Evolutionary conservation across 176 grass and related monocot species (phyloP).

Genomic region (Oryza australiensis): DNA sequence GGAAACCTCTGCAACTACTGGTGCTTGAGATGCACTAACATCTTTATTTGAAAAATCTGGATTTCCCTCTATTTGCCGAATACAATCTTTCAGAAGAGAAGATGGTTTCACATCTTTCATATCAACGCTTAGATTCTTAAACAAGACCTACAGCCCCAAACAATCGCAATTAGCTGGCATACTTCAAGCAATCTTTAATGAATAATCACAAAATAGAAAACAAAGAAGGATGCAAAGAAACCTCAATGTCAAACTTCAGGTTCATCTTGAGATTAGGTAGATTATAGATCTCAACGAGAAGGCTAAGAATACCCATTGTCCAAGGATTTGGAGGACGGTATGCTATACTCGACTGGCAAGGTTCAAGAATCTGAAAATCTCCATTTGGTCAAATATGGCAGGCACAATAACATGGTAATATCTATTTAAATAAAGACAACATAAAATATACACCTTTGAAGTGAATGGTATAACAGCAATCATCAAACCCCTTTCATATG

Average conservation of each 20-base stretch:
- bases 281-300: constrained; percentile 93
- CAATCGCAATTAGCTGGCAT: constrained; percentile 21
- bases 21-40: constrained; percentile 59
- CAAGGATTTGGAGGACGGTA: constrained; percentile 99
- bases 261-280: constrained; percentile 99
- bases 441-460: constrained; percentile 76
- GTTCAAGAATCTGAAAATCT: constrained; percentile 86
- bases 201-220: constrained; percentile 22
- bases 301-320: constrained; percentile 97
- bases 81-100: constrained; percentile 75
- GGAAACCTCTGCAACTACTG: constrained; percentile 52
- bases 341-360: constrained; percentile 90
- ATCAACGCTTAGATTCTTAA: constrained; percentile 94
- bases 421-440: neutral
- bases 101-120: constrained; percentile 97
- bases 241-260: constrained; percentile 98
- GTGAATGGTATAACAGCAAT: constrained; percentile 97
- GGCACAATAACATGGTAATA: constrained; percentile 9
- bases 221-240: constrained; percentile 19
- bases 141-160: constrained; percentile 72
- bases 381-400: constrained; percentile 23
- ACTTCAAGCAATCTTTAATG: constrained; percentile 30
- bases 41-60: constrained; percentile 99
- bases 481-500: constrained; percentile 96
- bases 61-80: constrained; percentile 80